Evolutionary conservation across 257 asterid species (phyloP).

Genomic region (Striga asiatica): DNA sequence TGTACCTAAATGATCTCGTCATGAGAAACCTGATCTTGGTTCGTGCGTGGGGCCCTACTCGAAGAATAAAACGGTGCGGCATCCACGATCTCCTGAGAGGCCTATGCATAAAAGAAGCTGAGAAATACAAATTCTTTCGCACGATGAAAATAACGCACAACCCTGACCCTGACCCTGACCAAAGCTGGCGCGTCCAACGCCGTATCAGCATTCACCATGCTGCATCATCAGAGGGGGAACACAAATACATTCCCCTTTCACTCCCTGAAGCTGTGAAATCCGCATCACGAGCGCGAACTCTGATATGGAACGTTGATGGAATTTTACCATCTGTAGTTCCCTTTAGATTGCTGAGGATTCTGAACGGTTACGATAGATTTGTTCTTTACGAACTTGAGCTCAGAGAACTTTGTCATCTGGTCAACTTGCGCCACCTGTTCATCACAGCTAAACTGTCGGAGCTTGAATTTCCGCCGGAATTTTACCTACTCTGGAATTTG

Average conservation of each 20-base stretch:
- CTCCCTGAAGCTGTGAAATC: neutral
- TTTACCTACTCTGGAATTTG: neutral
- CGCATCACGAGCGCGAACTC: neutral
- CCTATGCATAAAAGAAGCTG: neutral
- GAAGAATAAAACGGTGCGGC: neutral
- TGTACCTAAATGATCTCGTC: neutral
- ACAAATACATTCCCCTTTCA: neutral
- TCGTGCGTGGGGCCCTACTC: too few relatives aligned
- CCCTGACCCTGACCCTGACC: neutral
- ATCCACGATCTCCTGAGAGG: neutral
- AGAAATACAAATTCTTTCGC: neutral
- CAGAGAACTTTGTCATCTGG: neutral
- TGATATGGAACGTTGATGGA: neutral
- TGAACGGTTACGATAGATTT: neutral
- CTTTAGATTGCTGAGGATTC: neutral
- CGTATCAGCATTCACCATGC: neutral
- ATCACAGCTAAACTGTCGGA: neutral
- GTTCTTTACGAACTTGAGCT: neutral
- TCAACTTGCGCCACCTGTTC: neutral
- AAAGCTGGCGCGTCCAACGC: neutral
- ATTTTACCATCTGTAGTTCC: neutral
- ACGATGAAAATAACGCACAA: neutral
- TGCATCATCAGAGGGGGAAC: neutral
- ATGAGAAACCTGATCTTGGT: neutral
- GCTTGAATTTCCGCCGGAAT: neutral